Evolutionary conservation across 2,329 filamentous ascomycete genomes (phyloP).

Genomic region (Myriosclerotinia scirpicola): DNA sequence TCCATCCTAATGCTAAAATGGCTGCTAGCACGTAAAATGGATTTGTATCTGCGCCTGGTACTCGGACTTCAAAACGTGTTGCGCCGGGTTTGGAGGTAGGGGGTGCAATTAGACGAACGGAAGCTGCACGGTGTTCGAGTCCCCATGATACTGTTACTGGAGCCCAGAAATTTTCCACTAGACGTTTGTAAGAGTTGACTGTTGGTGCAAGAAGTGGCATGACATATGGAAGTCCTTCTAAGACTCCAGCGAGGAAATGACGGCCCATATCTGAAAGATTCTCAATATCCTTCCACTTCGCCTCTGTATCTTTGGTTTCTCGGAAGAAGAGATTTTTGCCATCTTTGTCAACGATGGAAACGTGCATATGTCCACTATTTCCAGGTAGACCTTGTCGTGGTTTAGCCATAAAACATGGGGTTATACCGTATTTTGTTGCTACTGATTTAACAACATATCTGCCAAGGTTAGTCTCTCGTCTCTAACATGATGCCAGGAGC

Average conservation of each 20-base stretch:
- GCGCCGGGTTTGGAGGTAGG: constrained; percentile 81
- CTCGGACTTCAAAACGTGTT: constrained; percentile 89
- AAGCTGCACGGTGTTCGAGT: constrained; percentile 89
- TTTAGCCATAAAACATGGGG: constrained; percentile 98
- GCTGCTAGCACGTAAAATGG: constrained; percentile 83
- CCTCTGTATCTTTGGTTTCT: constrained; percentile 66
- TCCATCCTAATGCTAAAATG: constrained; percentile 83
- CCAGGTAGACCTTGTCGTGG: constrained; percentile 86
- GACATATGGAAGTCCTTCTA: constrained; percentile 86
- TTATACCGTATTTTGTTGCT: constrained; percentile 83
- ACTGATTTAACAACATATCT: constrained; percentile 86
- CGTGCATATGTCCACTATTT: constrained; percentile 94
- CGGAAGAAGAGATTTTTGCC: constrained; percentile 84
- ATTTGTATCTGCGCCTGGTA: constrained; percentile 92
- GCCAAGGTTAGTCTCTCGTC: constrained; percentile 17
- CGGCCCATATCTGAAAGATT: constrained; percentile 84
- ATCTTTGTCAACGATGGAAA: constrained; percentile 78
- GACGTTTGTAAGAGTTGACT: constrained; percentile 95
- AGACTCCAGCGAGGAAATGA: constrained; percentile 87
- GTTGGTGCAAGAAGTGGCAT: constrained; percentile 96
- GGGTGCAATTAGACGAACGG: constrained; percentile 84
- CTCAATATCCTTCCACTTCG: constrained; percentile 72
- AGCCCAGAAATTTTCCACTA: constrained; percentile 99
- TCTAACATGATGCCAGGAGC: background rate
- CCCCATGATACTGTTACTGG: constrained; percentile 98